Conservation (phyloP, 164 flowering plant genomes). For the Nelumbo lutea region DNA sequence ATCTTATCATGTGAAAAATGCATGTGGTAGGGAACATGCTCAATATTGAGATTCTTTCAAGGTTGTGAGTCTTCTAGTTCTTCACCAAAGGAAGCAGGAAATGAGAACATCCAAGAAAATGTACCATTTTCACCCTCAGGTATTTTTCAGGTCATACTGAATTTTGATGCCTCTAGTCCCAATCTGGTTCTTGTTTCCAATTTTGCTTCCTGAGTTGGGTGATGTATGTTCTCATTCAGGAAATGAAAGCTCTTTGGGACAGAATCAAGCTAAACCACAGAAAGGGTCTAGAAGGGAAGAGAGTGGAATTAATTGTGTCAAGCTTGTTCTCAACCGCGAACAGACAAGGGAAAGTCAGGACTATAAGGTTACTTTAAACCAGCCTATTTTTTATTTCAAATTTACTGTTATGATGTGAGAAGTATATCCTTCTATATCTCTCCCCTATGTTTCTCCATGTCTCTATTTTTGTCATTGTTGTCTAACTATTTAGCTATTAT, state of each 20-base stretch:
- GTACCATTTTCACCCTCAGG: slow-evolving; percentile 37
- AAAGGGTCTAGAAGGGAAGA: slow-evolving; percentile 9
- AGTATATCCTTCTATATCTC: background rate
- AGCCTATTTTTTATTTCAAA: background rate
- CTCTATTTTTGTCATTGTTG: background rate
- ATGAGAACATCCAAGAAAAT: slow-evolving; percentile 18
- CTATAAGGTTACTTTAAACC: slow-evolving; percentile 20
- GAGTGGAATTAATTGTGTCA: slow-evolving; percentile 3
- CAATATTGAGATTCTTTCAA: slow-evolving; percentile 57
- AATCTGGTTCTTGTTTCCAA: background rate
- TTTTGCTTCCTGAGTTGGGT: background rate
- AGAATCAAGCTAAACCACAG: slow-evolving; percentile 11
- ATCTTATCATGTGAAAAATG: background rate
- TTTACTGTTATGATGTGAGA: background rate
- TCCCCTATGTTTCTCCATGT: too few species aligned
- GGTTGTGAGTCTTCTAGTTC: slow-evolving; percentile 30
- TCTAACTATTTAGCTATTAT: background rate
- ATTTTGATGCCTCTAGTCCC: background rate
- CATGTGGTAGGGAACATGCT: slow-evolving; percentile 48
- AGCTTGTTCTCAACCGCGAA: background rate
- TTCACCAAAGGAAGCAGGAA: slow-evolving; percentile 22
- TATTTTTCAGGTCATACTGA: slow-evolving; percentile 9
- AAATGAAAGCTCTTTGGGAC: slow-evolving; percentile 20
- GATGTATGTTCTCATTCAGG: slow-evolving; percentile 20
- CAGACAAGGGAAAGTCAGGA: slow-evolving; percentile 11